phyloP scores from a whole-genome alignment of 2,329 filamentous ascomycete species.

The Colletotrichum trifolii region DNA sequence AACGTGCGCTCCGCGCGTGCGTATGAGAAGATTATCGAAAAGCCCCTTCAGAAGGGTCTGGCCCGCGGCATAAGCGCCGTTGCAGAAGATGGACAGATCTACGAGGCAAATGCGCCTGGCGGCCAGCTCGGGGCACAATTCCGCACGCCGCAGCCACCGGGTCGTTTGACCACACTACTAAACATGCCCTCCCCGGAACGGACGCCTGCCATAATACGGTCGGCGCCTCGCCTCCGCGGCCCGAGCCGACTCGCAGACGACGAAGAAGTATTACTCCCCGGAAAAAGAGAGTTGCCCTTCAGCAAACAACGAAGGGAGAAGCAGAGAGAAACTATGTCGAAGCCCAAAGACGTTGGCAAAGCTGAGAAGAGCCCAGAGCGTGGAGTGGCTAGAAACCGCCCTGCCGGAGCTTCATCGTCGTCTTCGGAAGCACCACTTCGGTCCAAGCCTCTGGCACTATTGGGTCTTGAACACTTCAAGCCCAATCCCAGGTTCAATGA shows the following conservation, averaged over 20 bases:
- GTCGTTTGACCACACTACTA: conserved; percentile 48
- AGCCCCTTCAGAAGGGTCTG: conserved; percentile 41
- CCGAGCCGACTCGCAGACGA: conserved; percentile 27
- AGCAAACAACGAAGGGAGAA: conserved; percentile 41
- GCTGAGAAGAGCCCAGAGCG: conserved; percentile 13
- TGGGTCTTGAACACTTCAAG: conserved; percentile 81
- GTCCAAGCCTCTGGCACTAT: conserved; percentile 63
- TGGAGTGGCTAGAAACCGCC: conserved; percentile 5
- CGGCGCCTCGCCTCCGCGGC: conserved; percentile 40
- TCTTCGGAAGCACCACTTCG: conserved; percentile 59
- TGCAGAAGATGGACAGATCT: conserved; percentile 60
- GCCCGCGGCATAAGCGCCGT: conserved; percentile 54
- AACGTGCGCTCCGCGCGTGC: conserved; percentile 45
- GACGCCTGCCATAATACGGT: conserved; percentile 41
- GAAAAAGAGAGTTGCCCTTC: conserved; percentile 56
- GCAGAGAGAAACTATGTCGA: conserved; percentile 12
- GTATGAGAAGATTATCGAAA: conserved; percentile 36
- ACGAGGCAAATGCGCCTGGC: conserved; percentile 35
- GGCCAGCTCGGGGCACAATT: conserved; percentile 32
- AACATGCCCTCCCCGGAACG: conserved; percentile 43
- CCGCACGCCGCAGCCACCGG: conserved; percentile 37
- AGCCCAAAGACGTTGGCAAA: conserved; percentile 1
- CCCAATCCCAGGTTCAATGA: conserved; percentile 80
- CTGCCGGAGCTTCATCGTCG: conserved; percentile 22
- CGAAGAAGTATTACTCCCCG: conserved; percentile 47